Evolutionary conservation across 148 eudicot species (phyloP), one percentile per base, ranked within the genome.

Genomic region (Rhododendron simsii): DNA sequence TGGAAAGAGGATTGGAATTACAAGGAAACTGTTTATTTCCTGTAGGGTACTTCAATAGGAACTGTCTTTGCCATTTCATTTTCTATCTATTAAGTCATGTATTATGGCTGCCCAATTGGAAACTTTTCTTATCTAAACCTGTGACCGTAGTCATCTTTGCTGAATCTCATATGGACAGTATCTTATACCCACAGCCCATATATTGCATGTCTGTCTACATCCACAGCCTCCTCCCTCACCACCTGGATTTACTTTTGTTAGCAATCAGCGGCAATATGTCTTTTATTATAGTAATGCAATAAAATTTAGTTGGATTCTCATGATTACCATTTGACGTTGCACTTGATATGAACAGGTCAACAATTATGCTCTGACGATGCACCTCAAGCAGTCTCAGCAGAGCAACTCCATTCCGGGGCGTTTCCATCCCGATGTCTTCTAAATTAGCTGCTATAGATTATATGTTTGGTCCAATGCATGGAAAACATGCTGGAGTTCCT

Each of bases 361-460:
- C 73, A 94, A 94, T 69, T 94, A 93, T 83, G 92, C 93, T 7
- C 87, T 92, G 88, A 89, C 92, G 20, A 87, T 92, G 95, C 95
- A 93, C 87, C 88, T 94, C 83, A 93, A 93, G 95, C 96, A 94
- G 85, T 95, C 95, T 78, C 93, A 94, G 26, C 95, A 92, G 55
- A 90, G 86, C 86, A 93, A 89, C 91, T 90, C 94, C 79, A 87
- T 94, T 28, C 92, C 94, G 0, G 93, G 95, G 30, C 95, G 86
- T 81, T 94, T 92, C 87, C 86, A 94, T 81, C 94, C 95, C 41
- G 94, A 94, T 91, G 90, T 94, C 84, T 94, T 94, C 65, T 94
- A 92, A 82, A 82, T 67, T 16, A 12, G 63, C 79, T 0, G 6
- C 28, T 1, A 7, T 41, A n/a, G 30, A 7, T 53, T 48, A 79